Evolutionary conservation across 106 monocot species (phyloP), one percentile per base, ranked within the genome.

Genomic region (Acanthochlamys bracteata): DNA sequence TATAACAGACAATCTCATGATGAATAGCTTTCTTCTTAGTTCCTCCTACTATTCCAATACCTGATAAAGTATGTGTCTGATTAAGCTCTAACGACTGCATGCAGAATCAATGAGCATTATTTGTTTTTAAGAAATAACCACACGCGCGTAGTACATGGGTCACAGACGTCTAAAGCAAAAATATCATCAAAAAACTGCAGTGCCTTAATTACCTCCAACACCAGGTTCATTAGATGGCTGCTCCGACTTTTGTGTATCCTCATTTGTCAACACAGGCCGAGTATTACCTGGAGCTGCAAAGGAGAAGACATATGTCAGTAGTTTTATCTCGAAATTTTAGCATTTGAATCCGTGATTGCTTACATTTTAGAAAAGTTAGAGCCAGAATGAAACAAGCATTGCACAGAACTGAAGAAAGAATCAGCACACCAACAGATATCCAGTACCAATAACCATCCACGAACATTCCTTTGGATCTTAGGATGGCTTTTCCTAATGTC

Each of bases 401-500:
- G 22, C 20, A 63, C 10, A 63, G 1, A 3, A 63, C 0, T 23
- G 42, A 0, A 23, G 43, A 63, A 7, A 41, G 42, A 3, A 63
- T 10, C 10, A 63, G 8, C 19, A 42, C 63, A 13, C 63, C 42
- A 20, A 43, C 11, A 12, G 43, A 63, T 0, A 45, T 63, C 63
- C 63, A 63, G 23, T 82, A 94, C 81, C 79, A 82, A 70, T 81
- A 64, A 42, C 57, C 84, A 57, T 82, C 39, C 7, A 68, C 61
- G 56, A 82, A 85, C 67, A 89, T 60, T 39, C 75, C 84, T 67
- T 80, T 87, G 41, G 95, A 88, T 75, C 76, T 76, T 23, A 96
- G 87, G 73, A 96, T 42, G 19, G 90, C 90, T 42, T 71, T 84
- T 59, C 95, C 90, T 10, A 96, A 39, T 55, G 95, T 96, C 25